Percentiles rank a stretch among this genome's conserved stretches.
phyloP scores from a whole-genome alignment of 306 rosid species.

The Pyrus bretschneideri region DNA sequence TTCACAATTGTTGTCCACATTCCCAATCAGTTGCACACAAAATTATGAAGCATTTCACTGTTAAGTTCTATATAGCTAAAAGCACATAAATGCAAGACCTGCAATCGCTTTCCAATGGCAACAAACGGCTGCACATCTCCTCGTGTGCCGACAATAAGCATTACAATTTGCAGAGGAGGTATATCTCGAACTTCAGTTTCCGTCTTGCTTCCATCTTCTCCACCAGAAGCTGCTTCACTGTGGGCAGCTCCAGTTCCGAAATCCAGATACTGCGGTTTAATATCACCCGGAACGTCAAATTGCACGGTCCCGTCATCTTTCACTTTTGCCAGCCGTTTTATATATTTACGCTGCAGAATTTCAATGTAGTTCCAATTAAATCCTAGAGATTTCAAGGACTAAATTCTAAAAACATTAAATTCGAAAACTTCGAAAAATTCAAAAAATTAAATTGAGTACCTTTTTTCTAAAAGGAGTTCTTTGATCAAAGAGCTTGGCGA shows the following conservation, averaged over 20 bases:
- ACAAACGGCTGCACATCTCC: constrained; percentile 96
- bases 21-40: too few species aligned
- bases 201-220: constrained; percentile 16
- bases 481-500: constrained; percentile 46
- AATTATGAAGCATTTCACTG: not conserved
- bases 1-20: not conserved
- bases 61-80: not conserved
- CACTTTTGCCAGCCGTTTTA: constrained; percentile 44
- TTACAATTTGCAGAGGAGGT: constrained; percentile 68
- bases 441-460: constrained; percentile 27
- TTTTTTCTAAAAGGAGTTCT: constrained; percentile 59
- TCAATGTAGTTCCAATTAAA: not conserved
- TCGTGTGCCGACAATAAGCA: constrained; percentile 90
- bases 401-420: not conserved
- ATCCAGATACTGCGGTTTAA: constrained; percentile 29
- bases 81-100: constrained; percentile 37
- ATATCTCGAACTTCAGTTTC: constrained; percentile 21
- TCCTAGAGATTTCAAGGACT: not conserved
- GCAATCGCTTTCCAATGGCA: constrained; percentile 84
- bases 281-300: constrained; percentile 53
- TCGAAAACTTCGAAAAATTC: not conserved
- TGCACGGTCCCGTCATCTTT: constrained; percentile 67
- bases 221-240: constrained; percentile 13
- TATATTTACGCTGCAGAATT: constrained; percentile 45
- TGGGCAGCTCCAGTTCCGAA: constrained; percentile 26